Evolutionary conservation across 345 rosid species (phyloP).

Genomic region (Streptanthus diversifolius): DNA sequence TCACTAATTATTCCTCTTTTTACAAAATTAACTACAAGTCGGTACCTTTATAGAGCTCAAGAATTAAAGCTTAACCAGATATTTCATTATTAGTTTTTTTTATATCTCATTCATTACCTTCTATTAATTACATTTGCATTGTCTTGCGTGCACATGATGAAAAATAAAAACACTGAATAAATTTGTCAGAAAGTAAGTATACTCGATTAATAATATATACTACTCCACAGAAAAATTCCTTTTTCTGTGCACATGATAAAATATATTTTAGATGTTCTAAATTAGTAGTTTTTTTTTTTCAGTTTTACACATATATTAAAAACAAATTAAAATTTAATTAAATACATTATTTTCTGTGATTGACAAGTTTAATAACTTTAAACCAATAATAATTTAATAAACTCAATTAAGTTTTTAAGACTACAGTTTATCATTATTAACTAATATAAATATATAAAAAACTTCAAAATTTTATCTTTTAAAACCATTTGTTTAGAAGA

Average conservation of each 20-base stretch:
- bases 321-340: no score
- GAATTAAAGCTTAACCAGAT: neutral
- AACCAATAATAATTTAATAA: no score
- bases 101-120: slow-evolving; percentile 10
- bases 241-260: slow-evolving; percentile 18
- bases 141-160: slow-evolving; percentile 20
- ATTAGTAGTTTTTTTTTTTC: no score
- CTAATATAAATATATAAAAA: no score
- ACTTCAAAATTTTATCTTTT: no score
- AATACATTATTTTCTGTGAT: no score
- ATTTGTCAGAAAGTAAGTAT: slow-evolving; percentile 22
- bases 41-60: slow-evolving; percentile 2
- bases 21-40: slow-evolving; percentile 14
- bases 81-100: slow-evolving; percentile 5
- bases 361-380: no score
- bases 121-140: neutral
- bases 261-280: no score
- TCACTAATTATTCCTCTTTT: slow-evolving; percentile 11
- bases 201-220: neutral
- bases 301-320: no score
- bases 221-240: neutral
- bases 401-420: no score
- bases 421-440: no score
- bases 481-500: no score
- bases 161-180: neutral